Evolutionary conservation across 768 basidiomycete species (phyloP), one percentile per base, ranked within the genome.

Genomic region (Russula virescens): DNA sequence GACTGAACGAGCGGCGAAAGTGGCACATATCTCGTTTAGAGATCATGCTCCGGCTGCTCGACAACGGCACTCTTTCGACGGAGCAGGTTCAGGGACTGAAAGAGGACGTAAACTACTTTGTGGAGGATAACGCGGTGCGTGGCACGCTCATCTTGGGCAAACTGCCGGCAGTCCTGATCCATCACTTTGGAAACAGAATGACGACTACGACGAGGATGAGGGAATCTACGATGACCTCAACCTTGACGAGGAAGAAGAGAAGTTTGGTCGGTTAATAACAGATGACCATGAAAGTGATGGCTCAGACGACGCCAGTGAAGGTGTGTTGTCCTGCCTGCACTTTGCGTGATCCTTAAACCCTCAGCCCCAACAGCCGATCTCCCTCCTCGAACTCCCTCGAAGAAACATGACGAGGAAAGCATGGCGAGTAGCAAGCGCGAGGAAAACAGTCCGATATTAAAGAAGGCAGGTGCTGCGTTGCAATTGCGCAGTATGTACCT

Each of bases 211-310:
- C 62, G 95, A 96, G 73, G 93, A 98, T 70, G 90, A 94, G 72
- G 94, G 92, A 51, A 90, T 99, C 55, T 99, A 99, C 70, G 97
- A 98, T 69, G 97, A 98, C 18, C 91, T 99, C 64, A 91, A 91
- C 69, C 87, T 99, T 50, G 91, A 97, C 68, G 96, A 97, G 71
- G 94, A 97, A 73, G 96, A 98, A 71, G 94, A 94, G 77, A 89
- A 91, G 71, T 94, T 94, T 71, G 89, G 91, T 59, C 78, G 91
- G 47, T 83, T 82, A 58, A 78, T 73, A 62, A 85, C 86, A 55
- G 90, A 94, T 54, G 85, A 93, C 18, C 86, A 84, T 52, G 85
- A 89, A 11, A 88, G 83, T 58, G 90, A 93, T 64, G 89, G 87
- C 43, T 91, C 88, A 35, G 81, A 94, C 73, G 76, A 80, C 68